Percentiles rank a stretch among this genome's conserved stretches.
Evolutionary conservation across 2,329 filamentous ascomycete species (phyloP).

Genomic region (Hymenoscyphus salicellus): DNA sequence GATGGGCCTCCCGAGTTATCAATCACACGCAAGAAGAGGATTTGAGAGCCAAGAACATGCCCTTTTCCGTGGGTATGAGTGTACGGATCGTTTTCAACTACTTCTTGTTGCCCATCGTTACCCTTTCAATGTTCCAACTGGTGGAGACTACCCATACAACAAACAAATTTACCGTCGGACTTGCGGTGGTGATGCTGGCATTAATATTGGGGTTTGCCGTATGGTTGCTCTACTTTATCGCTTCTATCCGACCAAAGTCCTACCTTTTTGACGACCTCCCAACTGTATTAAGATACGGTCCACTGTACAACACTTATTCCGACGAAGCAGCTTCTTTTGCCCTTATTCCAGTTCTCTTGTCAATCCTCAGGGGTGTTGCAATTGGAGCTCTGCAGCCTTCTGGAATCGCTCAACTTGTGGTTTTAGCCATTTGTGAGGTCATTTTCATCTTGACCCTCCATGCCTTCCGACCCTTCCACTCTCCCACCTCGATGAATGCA

Average conservation of each 20-base stretch:
- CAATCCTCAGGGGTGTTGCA: slow-evolving; percentile 80
- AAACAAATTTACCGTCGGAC: slow-evolving; percentile 61
- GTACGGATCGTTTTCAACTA: slow-evolving; percentile 90
- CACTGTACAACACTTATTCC: slow-evolving; percentile 95
- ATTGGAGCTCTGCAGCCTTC: slow-evolving; percentile 91
- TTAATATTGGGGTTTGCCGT: slow-evolving; percentile 68
- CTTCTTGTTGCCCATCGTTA: slow-evolving; percentile 81
- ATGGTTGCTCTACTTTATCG: slow-evolving; percentile 80
- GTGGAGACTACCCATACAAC: slow-evolving; percentile 69
- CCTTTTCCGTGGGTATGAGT: slow-evolving; percentile 76
- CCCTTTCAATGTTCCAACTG: slow-evolving; percentile 87
- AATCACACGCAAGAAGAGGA: slow-evolving; percentile 78
- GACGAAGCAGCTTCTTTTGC: slow-evolving; percentile 91
- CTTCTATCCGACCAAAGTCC: slow-evolving; percentile 74
- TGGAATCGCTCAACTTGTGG: slow-evolving; percentile 86
- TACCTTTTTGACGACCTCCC: slow-evolving; percentile 91
- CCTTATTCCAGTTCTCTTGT: slow-evolving; percentile 79
- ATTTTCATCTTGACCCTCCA: slow-evolving; percentile 83
- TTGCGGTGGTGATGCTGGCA: slow-evolving; percentile 73
- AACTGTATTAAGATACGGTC: slow-evolving; percentile 84
- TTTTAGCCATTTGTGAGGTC: slow-evolving; percentile 92
- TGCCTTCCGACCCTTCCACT: slow-evolving; percentile 85
- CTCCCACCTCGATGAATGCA: slow-evolving; percentile 93
- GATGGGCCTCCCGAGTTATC: slow-evolving; percentile 72
- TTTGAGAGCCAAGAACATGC: slow-evolving; percentile 83